Evolutionary conservation across 257 asterid species (phyloP).

Genomic region (Solanum clarkiae): DNA sequence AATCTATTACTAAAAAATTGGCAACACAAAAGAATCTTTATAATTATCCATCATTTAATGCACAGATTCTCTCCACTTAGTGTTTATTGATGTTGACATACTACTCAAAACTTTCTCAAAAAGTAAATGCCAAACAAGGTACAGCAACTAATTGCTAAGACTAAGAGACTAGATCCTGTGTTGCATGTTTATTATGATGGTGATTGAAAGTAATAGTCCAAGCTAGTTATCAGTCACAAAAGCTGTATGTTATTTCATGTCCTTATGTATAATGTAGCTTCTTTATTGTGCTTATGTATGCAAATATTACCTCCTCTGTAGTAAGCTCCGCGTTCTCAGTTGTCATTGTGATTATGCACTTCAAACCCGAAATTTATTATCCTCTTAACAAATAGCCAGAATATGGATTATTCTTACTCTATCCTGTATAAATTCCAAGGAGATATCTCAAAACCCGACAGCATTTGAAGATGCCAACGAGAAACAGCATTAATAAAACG

Average conservation of each 20-base stretch:
- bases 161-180: neutral
- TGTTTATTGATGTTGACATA: neutral
- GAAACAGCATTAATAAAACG: neutral
- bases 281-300: neutral
- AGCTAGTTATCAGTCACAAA: neutral
- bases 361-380: slow-evolving; percentile 18
- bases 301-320: slow-evolving; percentile 33
- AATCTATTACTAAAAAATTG: neutral
- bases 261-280: neutral
- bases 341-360: slow-evolving; percentile 10
- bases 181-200: neutral
- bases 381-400: neutral
- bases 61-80: neutral
- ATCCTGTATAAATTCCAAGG: neutral
- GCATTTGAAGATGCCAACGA: neutral
- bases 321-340: slow-evolving; percentile 48
- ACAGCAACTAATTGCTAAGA: neutral
- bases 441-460: neutral
- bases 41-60: neutral
- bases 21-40: neutral
- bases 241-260: neutral
- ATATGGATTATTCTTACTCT: neutral
- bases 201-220: neutral
- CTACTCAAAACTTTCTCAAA: neutral
- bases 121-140: neutral